Evolutionary conservation across 306 rosid genomes (phyloP).

Genomic region (Chamaecrista fasciculata): DNA sequence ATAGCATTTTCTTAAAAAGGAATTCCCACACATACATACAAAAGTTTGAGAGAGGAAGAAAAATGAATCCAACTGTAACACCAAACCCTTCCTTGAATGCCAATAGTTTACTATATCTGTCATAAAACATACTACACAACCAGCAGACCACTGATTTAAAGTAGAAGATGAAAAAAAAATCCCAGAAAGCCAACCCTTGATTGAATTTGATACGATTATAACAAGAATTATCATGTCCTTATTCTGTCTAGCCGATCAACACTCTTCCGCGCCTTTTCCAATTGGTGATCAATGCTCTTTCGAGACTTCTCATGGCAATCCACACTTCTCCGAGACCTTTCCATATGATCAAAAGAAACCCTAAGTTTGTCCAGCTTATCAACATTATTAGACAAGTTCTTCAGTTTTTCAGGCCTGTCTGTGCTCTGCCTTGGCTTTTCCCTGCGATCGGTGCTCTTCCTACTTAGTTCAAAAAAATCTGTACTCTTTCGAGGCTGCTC

Average conservation of each 20-base stretch:
- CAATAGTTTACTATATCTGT: conserved; percentile 45
- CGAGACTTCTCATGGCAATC: conserved; percentile 80
- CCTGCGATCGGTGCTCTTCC: conserved; percentile 78
- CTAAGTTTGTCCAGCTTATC: conserved; percentile 66
- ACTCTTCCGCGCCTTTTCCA: conserved; percentile 77
- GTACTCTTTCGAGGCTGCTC: conserved; percentile 83
- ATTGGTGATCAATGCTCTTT: conserved; percentile 66
- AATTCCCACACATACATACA: conserved; percentile 2
- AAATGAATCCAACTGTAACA: conserved; percentile 28
- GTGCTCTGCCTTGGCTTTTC: conserved; percentile 78
- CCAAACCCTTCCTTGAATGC: conserved; percentile 42
- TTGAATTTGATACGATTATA: conserved; percentile 37
- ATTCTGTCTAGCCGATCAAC: conserved; percentile 80
- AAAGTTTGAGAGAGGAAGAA: not conserved
- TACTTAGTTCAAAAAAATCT: conserved; percentile 57
- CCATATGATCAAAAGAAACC: conserved; percentile 62
- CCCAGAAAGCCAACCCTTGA: conserved; percentile 41
- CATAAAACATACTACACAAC: conserved; percentile 49
- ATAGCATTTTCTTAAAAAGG: not conserved
- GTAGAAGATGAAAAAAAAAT: conserved; percentile 1
- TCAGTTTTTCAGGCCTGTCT: conserved; percentile 68
- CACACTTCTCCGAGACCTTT: conserved; percentile 78
- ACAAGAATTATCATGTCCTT: conserved; percentile 52
- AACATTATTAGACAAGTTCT: conserved; percentile 46
- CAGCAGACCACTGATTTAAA: conserved; percentile 38